phyloP scores from a whole-genome alignment of 2,329 filamentous ascomycete genomes.

The Sporothrix globosa region DNA sequence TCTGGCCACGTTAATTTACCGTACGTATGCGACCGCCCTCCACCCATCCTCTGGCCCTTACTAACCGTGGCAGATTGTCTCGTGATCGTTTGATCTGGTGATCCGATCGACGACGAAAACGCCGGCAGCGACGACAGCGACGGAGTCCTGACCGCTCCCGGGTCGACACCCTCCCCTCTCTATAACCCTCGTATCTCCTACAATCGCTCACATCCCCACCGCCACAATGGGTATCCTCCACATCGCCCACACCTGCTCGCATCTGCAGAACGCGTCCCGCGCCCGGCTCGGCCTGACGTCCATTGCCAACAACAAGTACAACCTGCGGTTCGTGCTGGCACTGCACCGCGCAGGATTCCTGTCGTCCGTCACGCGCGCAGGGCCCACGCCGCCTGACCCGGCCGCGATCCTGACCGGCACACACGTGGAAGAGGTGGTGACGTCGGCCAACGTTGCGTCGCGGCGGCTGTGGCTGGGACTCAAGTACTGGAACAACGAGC shows the following conservation, averaged over 20 bases:
- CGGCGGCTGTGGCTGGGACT: slow-evolving; percentile 84
- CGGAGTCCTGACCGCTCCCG: background rate
- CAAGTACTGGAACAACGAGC: slow-evolving; percentile 85
- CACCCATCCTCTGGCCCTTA: background rate
- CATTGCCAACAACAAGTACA: slow-evolving; percentile 77
- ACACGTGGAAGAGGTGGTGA: slow-evolving; percentile 58
- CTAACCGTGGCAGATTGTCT: slow-evolving; percentile 15
- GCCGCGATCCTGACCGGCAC: slow-evolving; percentile 48
- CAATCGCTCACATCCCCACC: background rate
- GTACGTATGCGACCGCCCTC: background rate
- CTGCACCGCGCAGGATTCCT: slow-evolving; percentile 83
- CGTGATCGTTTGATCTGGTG: background rate
- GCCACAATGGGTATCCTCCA: slow-evolving; percentile 60
- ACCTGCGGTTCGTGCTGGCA: slow-evolving; percentile 73
- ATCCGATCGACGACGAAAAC: background rate
- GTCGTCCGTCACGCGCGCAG: slow-evolving; percentile 73
- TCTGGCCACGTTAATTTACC: background rate
- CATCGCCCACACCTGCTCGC: slow-evolving; percentile 81
- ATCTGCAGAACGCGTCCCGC: slow-evolving; percentile 85
- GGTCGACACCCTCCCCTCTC: background rate
- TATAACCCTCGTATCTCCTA: background rate
- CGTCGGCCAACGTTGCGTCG: slow-evolving; percentile 69
- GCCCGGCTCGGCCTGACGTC: slow-evolving; percentile 85
- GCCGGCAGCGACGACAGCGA: slow-evolving; percentile 6
- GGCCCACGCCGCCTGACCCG: slow-evolving; percentile 57